Base-by-base conservation (phyloP, 805 yeast genomes). In the Candida mattraensis region DNA sequence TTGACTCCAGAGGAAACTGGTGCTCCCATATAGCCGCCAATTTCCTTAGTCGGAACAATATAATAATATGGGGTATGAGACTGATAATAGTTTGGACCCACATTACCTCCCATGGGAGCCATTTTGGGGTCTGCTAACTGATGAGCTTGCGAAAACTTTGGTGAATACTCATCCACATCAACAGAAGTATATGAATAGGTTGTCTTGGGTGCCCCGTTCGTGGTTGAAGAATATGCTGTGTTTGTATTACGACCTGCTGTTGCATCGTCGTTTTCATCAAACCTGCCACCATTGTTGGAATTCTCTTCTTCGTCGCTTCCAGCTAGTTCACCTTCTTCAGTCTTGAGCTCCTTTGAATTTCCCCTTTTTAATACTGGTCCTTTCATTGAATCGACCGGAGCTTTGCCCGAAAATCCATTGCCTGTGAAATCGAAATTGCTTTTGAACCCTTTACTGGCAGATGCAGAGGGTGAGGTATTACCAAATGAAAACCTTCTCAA, bases 41-140 rank as follows among this genome's bases (percentile, higher is more conserved):
- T 39, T 14, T 56, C 60, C 26, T 55, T 57, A 8, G 57, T 30
- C 23, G 60, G 62, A 21, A 53, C 45, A 24, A 56, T 45, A 35
- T 58, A 58, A 22, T 56, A 56, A 21, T 49, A 55, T 3, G 60
- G 61, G 13, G 50, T 40, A 12, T 48, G 58, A 18, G 43, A 44
- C 15, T 39, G 46, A 26, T 37, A 40, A 43, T 44, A 48, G 30
- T 37, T 41, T 9, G 48, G 44, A n/a, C 44, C 48, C 13, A 30
- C 36, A 12, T 27, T 29, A 5, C 43, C 33, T 19, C 37, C 42
- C 33, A 44, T 38, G 8, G 40, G 39, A 3, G 33, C 35, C 25
- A 35, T 19, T 24, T 40, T 40, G 10, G 37, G 8, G 10, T 44
- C 48, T 7, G 31, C 33, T 24, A 35, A 13, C 6, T 27, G 23